These are phyloP conservation scores for Phyllosticta citriasiana DNA, from an alignment of 2,329 filamentous ascomycete genomes.

Conservation along the genomic window DNA sequence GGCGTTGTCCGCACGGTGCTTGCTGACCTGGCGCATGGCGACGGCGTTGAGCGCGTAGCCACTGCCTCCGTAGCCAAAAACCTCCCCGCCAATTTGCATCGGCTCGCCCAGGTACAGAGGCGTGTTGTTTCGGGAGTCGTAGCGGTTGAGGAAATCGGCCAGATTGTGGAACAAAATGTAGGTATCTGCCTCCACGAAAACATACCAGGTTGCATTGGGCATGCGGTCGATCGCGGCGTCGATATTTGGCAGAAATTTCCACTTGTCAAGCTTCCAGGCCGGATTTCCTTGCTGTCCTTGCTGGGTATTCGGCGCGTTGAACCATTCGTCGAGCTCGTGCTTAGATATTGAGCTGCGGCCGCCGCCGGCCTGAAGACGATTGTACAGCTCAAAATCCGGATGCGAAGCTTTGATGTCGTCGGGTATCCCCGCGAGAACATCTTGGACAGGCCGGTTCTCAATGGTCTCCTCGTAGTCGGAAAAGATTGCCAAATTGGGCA, in stretches of 20 bases:
- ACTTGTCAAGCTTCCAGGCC: constrained; percentile 27
- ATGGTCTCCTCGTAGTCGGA: constrained; percentile 28
- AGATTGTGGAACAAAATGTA: constrained; percentile 46
- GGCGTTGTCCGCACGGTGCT: constrained; percentile 33
- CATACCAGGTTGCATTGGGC: constrained; percentile 46
- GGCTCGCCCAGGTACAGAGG: constrained; percentile 46
- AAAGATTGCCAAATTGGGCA: constrained; percentile 26
- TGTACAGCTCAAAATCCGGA: constrained; percentile 28
- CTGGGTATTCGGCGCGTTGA: background rate
- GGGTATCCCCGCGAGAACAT: constrained; percentile 26
- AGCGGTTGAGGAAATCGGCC: constrained; percentile 41
- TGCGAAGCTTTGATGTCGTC: constrained; percentile 20
- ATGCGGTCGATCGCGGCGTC: constrained; percentile 24
- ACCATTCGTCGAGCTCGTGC: constrained; percentile 2
- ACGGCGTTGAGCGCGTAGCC: constrained; percentile 43
- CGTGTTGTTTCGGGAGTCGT: constrained; percentile 32
- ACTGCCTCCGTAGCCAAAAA: constrained; percentile 45
- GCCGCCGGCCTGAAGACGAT: constrained; percentile 21
- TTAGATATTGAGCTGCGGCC: constrained; percentile 19
- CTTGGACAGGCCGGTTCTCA: constrained; percentile 24
- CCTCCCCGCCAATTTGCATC: constrained; percentile 39
- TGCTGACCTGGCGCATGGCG: constrained; percentile 36
- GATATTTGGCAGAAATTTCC: constrained; percentile 30
- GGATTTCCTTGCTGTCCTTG: background rate
- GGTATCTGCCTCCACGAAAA: constrained; percentile 51